A percentile compares a stretch with the other conserved stretches of the same genome.
These are phyloP conservation scores for Pseudopithomyces chartarum DNA, from an alignment of 2,329 filamentous ascomycete genomes.

Conservation along the genomic window DNA sequence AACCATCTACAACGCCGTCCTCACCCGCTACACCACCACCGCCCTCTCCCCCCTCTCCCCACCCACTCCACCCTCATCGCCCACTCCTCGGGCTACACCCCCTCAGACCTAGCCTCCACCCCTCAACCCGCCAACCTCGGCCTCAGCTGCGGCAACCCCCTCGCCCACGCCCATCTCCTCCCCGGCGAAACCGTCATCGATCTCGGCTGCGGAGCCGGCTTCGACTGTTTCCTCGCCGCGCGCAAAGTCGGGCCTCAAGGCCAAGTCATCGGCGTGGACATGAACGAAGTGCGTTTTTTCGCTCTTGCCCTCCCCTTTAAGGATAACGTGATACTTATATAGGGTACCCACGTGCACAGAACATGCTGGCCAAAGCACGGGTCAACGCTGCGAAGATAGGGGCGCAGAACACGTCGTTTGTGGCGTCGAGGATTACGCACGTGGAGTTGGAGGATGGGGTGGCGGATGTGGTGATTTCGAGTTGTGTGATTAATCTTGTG, in stretches of 20 bases:
- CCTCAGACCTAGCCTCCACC: slow-evolving; percentile 53
- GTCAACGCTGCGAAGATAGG: slow-evolving; percentile 49
- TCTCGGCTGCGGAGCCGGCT: slow-evolving; percentile 62
- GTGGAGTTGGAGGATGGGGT: slow-evolving; percentile 51
- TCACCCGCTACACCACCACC: slow-evolving; percentile 17
- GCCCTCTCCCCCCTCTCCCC: slow-evolving; percentile 5
- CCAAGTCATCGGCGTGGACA: slow-evolving; percentile 62
- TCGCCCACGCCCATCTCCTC: slow-evolving; percentile 54
- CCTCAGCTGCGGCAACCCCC: slow-evolving; percentile 60
- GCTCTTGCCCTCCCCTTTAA: not conserved
- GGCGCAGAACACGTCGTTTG: slow-evolving; percentile 56
- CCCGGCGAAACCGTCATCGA: slow-evolving; percentile 64
- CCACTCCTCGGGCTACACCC: slow-evolving; percentile 30
- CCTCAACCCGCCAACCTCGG: slow-evolving; percentile 58
- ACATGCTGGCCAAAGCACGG: slow-evolving; percentile 60
- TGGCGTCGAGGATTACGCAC: slow-evolving; percentile 57
- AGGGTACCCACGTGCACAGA: slow-evolving; percentile 49
- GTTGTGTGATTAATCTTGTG: slow-evolving; percentile 53
- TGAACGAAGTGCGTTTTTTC: slow-evolving; percentile 56
- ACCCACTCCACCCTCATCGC: slow-evolving; percentile 13
- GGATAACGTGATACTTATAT: not conserved
- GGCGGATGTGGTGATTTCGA: slow-evolving; percentile 64
- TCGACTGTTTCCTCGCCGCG: slow-evolving; percentile 62
- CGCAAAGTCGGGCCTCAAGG: slow-evolving; percentile 56
- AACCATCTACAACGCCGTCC: slow-evolving; percentile 15